Conservation (phyloP, 352 stramenopile species). For the Aphanomyces cochlioides region DNA sequence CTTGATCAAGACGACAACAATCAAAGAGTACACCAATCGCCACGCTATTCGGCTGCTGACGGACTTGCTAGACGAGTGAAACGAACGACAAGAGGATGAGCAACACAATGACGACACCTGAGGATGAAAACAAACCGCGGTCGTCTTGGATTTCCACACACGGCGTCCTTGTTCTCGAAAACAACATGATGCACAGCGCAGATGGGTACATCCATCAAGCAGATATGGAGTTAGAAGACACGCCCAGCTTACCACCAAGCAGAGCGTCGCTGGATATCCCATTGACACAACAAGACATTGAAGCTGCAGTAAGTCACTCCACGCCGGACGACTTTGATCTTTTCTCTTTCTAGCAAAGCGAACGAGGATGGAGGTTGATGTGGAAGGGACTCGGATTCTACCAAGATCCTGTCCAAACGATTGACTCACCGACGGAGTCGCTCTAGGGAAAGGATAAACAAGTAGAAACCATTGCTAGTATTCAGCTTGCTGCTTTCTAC, state of each 20-base stretch:
- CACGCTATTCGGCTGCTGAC: too few species aligned
- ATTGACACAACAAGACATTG: conserved; percentile 3
- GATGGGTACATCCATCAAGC: conserved; percentile 78
- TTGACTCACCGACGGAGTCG: neutral
- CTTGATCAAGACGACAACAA: conserved; percentile 16
- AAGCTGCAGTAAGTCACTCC: neutral
- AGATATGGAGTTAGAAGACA: conserved; percentile 24
- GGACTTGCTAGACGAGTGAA: too few species aligned
- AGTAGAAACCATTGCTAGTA: too few species aligned
- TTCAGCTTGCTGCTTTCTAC: too few species aligned
- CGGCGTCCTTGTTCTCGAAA: conserved; percentile 34
- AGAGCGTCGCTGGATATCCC: conserved; percentile 8
- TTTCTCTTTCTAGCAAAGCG: neutral
- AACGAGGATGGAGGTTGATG: conserved; percentile 26
- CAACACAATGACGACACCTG: too few species aligned
- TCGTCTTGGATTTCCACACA: conserved; percentile 76
- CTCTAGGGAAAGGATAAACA: neutral
- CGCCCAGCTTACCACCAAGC: neutral
- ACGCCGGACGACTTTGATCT: neutral
- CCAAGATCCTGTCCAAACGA: neutral
- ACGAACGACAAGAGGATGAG: too few species aligned
- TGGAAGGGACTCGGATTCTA: conserved; percentile 17
- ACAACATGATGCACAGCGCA: conserved; percentile 40
- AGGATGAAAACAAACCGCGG: conserved; percentile 35
- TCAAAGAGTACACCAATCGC: too few species aligned